Evolutionary conservation across 495 filamentous ascomycete species (phyloP).

Genomic region (Umbilicaria muhlenbergii): DNA sequence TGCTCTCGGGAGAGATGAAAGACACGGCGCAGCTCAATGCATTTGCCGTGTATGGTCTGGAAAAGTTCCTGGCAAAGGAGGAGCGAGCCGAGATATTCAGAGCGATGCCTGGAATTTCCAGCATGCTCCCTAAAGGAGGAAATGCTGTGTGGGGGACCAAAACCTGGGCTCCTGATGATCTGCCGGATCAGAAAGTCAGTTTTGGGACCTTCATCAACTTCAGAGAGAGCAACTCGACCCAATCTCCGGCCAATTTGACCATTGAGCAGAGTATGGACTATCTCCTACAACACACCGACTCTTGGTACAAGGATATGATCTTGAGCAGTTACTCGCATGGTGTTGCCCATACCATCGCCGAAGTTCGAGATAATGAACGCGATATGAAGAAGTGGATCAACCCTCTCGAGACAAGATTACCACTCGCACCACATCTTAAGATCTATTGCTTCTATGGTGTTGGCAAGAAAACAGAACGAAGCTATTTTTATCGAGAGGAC

Average conservation of each 20-base stretch:
- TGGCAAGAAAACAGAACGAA: constrained; percentile 78
- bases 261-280: constrained; percentile 61
- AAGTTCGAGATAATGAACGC: constrained; percentile 77
- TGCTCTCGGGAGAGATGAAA: constrained; percentile 93
- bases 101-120: constrained; percentile 90
- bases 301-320: constrained; percentile 70
- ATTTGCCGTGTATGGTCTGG: constrained; percentile 94
- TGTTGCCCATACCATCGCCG: constrained; percentile 61
- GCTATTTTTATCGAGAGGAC: constrained; percentile 79
- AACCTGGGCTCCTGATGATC: constrained; percentile 82
- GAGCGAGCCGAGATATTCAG: constrained; percentile 91
- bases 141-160: constrained; percentile 86
- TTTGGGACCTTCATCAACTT: constrained; percentile 83
- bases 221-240: constrained; percentile 48
- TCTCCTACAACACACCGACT: constrained; percentile 58
- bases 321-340: constrained; percentile 69
- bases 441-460: constrained; percentile 97
- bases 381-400: constrained; percentile 84
- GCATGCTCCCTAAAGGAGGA: constrained; percentile 94
- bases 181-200: constrained; percentile 48
- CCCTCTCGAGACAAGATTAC: constrained; percentile 79
- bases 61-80: constrained; percentile 81
- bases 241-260: constrained; percentile 60
- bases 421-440: constrained; percentile 78
- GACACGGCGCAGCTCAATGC: constrained; percentile 94